Conservation (phyloP, 139 green algal species). For the Ettlia oleoabundans region DNA sequence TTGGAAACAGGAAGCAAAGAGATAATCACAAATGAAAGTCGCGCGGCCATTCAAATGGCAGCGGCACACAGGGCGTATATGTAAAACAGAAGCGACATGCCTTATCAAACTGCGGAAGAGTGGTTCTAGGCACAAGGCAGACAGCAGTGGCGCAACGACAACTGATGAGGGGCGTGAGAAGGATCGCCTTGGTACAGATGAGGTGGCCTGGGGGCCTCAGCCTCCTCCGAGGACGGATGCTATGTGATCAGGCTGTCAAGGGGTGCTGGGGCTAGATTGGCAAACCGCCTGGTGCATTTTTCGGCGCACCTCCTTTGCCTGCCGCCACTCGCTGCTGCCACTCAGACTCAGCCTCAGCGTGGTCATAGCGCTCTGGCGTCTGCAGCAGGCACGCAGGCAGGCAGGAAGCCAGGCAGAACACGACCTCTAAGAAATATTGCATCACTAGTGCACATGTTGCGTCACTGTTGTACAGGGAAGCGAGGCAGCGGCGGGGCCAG, state of each 20-base stretch:
- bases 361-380: slow-evolving; percentile 32
- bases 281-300: not conserved
- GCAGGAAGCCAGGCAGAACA: not conserved
- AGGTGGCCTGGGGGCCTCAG: too few relatives aligned
- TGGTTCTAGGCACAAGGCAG: too few relatives aligned
- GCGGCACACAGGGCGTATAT: too few relatives aligned
- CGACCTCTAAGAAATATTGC: not conserved
- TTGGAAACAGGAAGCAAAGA: not conserved
- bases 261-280: not conserved
- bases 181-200: too few relatives aligned
- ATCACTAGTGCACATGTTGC: not conserved
- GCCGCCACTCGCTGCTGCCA: slow-evolving; percentile 11
- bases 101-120: too few relatives aligned
- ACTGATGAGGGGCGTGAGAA: too few relatives aligned
- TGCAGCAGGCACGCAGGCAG: not conserved
- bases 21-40: not conserved
- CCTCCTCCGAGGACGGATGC: too few relatives aligned
- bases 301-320: slow-evolving; percentile 8
- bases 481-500: not conserved
- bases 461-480: not conserved
- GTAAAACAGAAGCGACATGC: too few relatives aligned
- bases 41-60: too few relatives aligned
- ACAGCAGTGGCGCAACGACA: too few relatives aligned
- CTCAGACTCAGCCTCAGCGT: slow-evolving; percentile 25
- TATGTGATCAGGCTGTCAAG: not conserved